phyloP scores from a whole-genome alignment of 1,139 yeast genomes.

The Williopsis jadinii region DNA sequence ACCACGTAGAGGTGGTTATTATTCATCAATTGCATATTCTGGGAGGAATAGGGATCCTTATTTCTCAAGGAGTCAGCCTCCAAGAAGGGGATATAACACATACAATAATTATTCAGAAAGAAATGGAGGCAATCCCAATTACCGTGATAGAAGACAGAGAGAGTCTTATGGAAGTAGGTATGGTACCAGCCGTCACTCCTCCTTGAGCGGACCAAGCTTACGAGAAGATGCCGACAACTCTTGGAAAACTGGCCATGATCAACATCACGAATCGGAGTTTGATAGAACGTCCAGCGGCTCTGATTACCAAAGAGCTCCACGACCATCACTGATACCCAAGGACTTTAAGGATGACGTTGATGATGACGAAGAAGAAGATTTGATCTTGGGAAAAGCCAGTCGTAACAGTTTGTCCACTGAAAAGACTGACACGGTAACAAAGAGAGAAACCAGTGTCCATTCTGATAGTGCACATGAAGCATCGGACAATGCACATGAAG shows the following conservation, averaged over 20 bases:
- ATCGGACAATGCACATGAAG: too few relatives aligned
- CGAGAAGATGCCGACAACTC: too few relatives aligned
- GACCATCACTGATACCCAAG: conserved; percentile 22
- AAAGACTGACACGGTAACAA: not conserved
- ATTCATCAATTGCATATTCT: not conserved
- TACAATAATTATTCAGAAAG: conserved; percentile 7
- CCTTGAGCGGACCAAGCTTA: too few relatives aligned
- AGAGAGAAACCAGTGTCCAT: too few relatives aligned
- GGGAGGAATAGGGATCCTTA: not conserved
- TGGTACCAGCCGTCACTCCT: not conserved
- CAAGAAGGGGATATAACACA: conserved; percentile 1
- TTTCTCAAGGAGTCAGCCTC: not conserved
- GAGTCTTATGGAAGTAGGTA: conserved; percentile 3
- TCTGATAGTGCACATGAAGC: too few relatives aligned
- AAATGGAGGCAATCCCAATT: conserved; percentile 1
- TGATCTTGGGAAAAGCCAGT: not conserved
- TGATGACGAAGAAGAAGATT: conserved; percentile 17
- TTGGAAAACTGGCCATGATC: conserved; percentile 2
- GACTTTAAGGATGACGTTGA: conserved; percentile 18
- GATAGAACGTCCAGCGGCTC: not conserved
- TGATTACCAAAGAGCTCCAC: not conserved
- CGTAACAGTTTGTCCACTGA: not conserved
- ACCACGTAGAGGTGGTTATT: not conserved
- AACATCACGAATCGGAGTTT: not conserved
- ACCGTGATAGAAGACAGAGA: conserved; percentile 10